A percentile compares a stretch with the other conserved stretches of the same genome.
These are phyloP conservation scores for Beauveria brongniartii DNA, from an alignment of 2,329 filamentous ascomycete genomes.

Conservation along the genomic window DNA sequence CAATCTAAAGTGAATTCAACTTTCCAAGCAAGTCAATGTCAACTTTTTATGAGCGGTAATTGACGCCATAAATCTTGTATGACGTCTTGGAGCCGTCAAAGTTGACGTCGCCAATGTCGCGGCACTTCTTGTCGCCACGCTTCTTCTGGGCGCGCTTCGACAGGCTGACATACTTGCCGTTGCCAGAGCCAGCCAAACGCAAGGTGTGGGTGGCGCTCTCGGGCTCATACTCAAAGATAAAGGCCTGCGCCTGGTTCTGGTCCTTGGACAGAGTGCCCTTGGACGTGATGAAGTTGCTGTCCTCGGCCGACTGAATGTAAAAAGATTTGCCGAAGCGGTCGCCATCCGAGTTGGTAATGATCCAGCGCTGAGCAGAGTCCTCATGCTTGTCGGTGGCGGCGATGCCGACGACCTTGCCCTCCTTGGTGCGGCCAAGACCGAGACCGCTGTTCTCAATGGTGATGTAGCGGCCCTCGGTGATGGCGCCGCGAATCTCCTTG, in stretches of 20 bases:
- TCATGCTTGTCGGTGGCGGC: slow-evolving; percentile 25
- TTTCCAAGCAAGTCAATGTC: not conserved
- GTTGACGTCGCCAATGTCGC: slow-evolving; percentile 1
- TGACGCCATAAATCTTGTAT: slow-evolving; percentile 10
- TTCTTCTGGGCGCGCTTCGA: not conserved
- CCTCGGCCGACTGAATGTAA: slow-evolving; percentile 19
- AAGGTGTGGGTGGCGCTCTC: not conserved
- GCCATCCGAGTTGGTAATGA: slow-evolving; percentile 31
- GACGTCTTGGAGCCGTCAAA: not conserved
- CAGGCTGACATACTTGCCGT: slow-evolving; percentile 1
- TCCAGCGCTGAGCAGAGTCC: slow-evolving; percentile 37
- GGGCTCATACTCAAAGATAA: slow-evolving; percentile 10
- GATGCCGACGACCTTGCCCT: slow-evolving; percentile 14
- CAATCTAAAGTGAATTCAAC: not conserved
- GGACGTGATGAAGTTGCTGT: slow-evolving; percentile 17
- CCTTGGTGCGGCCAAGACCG: slow-evolving; percentile 29
- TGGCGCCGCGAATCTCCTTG: slow-evolving; percentile 40
- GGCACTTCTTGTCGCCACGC: not conserved
- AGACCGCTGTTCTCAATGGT: slow-evolving; percentile 36
- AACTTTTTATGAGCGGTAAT: slow-evolving; percentile 3
- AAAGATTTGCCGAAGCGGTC: slow-evolving; percentile 16
- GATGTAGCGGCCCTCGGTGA: slow-evolving; percentile 46
- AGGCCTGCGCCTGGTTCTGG: slow-evolving; percentile 1
- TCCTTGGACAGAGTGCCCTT: slow-evolving; percentile 12
- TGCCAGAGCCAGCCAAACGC: not conserved